Conservation (phyloP, 331 rosid genomes). For the Erythrophleum ivorense region DNA sequence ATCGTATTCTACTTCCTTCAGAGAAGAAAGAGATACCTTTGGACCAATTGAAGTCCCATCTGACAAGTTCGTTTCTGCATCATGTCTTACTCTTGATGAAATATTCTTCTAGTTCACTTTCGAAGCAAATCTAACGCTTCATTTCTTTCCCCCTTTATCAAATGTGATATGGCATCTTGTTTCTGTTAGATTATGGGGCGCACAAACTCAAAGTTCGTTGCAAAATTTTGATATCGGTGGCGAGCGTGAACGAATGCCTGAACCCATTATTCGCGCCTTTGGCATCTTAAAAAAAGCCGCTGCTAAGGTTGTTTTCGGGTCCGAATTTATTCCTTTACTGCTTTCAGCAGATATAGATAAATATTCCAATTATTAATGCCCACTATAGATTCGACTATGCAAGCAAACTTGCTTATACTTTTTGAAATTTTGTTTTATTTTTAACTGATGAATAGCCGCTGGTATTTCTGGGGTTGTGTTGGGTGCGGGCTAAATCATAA, state of each 20-base stretch:
- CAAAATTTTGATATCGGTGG: conserved; percentile 98
- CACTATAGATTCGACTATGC: neutral
- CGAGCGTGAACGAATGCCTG: conserved; percentile 97
- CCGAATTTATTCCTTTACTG: neutral
- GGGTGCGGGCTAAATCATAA: neutral
- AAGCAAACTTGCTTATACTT: neutral
- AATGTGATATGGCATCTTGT: conserved; percentile 4
- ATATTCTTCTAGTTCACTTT: neutral
- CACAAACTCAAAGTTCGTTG: conserved; percentile 94
- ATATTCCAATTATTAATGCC: neutral
- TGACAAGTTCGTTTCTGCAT: conserved; percentile 64
- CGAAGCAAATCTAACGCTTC: neutral
- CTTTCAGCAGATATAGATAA: conserved; percentile 2
- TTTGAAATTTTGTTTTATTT: neutral
- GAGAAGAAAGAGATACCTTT: conserved; percentile 93
- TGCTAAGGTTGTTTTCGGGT: conserved; percentile 68
- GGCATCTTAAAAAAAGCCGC: conserved; percentile 91
- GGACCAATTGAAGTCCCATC: conserved; percentile 95
- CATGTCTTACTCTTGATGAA: neutral
- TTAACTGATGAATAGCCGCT: neutral
- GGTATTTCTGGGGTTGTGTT: neutral
- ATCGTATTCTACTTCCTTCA: conserved; percentile 67
- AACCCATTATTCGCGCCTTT: conserved; percentile 91
- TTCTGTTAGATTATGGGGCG: conserved; percentile 84
- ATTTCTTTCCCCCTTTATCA: neutral